Evolutionary conservation across 2,329 filamentous ascomycete genomes (phyloP), one percentile per base, ranked within the genome.

Genomic region (Arthrocladium fulminans): DNA sequence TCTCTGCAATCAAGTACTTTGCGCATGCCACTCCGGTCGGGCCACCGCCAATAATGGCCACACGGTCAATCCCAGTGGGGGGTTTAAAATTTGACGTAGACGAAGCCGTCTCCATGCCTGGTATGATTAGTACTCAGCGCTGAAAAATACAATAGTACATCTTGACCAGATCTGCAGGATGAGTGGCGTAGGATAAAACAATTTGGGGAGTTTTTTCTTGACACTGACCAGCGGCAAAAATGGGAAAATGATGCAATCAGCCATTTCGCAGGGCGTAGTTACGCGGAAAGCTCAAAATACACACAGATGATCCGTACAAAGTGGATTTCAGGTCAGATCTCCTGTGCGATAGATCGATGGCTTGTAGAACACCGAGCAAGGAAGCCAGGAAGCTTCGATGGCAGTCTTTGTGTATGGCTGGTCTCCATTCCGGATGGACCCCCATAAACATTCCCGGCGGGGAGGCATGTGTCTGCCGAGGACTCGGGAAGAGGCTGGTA

Each of bases 1-100:
- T 83, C 58, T 85, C 88, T 0, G 84, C 86, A 9, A 77, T 63
- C 15, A 96, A 73, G 60, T 89, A 89, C 73, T 88, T 92, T 46
- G 87, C 87, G 20, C 84, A 80, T 22, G 83, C 79, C 3, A 95
- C 72, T 3, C 90, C 54, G 7, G 55, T 48, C 1, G 56, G 56
- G 2, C 56, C 56, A 15, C 45, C 56, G 22, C 57, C 56, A 24
- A 58, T 52, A 10, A 59, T 50, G 22, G 53, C 56, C 19, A 59
- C 49, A 13, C 52, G 45, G 3, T 45, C 49, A 23, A 57, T 51
- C n/a, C 39, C 27, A 8, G 38, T 37, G 9, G 12, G 5, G 6
- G 13, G 6, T 15, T 35, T 7, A 5, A 15, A 5, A n/a, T 9
- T n/a, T 15, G 17, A n/a, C 6, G n/a, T 15, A 8, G 32, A 6